Conservation (phyloP, 2,329 filamentous ascomycete species). For the Arthroderma uncinatum region DNA sequence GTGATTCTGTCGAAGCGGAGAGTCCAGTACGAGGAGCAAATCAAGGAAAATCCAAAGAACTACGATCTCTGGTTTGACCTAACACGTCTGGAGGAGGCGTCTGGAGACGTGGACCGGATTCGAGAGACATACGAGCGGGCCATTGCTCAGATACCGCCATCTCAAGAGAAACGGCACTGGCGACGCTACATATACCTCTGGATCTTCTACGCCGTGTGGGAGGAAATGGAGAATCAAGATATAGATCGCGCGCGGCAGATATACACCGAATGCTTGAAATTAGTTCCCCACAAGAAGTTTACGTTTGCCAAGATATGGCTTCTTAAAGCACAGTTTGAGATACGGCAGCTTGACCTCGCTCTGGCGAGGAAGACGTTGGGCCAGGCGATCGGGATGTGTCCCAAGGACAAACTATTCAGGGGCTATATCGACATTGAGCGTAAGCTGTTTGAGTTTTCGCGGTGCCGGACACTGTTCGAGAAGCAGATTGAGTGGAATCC, state of each 20-base stretch:
- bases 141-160: constrained; percentile 88
- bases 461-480: constrained; percentile 83
- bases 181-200: constrained; percentile 93
- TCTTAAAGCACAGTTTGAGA: constrained; percentile 82
- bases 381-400: constrained; percentile 82
- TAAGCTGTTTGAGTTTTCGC: constrained; percentile 84
- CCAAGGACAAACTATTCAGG: constrained; percentile 89
- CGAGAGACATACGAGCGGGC: constrained; percentile 91
- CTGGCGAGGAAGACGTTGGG: constrained; percentile 80
- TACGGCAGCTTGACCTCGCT: constrained; percentile 71
- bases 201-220: constrained; percentile 94
- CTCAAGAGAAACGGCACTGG: constrained; percentile 95
- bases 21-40: constrained; percentile 85
- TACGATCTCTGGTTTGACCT: constrained; percentile 98
- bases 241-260: constrained; percentile 71
- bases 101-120: constrained; percentile 69
- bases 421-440: constrained; percentile 89
- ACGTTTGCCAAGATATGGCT: constrained; percentile 97
- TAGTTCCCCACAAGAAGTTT: constrained; percentile 92
- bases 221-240: constrained; percentile 78
- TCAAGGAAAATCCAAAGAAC: constrained; percentile 89
- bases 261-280: constrained; percentile 73
- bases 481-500: constrained; percentile 91
- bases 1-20: constrained; percentile 89
- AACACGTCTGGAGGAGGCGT: constrained; percentile 75